phyloP scores from a whole-genome alignment of 257 asterid genomes.

The Paulownia fortunei region DNA sequence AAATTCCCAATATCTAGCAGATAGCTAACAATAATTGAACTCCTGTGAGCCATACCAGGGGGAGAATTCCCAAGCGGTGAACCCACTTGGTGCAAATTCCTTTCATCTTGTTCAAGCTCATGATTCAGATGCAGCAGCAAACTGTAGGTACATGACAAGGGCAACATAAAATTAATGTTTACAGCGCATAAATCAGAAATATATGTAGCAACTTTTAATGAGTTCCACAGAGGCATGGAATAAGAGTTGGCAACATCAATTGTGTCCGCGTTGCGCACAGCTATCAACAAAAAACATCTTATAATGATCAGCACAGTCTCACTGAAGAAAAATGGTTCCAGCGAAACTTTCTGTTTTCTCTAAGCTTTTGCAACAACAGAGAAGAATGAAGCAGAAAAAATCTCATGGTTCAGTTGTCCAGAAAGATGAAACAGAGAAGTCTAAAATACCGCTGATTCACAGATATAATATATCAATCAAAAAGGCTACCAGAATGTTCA shows the following conservation, averaged over 20 bases:
- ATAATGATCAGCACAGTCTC: background rate
- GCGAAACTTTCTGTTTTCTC: background rate
- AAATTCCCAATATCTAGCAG: background rate
- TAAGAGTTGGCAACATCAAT: background rate
- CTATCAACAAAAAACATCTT: background rate
- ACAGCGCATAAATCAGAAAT: background rate
- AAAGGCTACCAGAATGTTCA: background rate
- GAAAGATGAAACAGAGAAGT: background rate
- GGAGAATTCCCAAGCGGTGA: conserved; percentile 64
- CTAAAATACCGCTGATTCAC: background rate
- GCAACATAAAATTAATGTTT: background rate
- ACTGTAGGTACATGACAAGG: conserved; percentile 34
- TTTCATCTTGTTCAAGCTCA: conserved; percentile 67
- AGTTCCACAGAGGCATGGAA: background rate
- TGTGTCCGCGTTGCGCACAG: too few relatives aligned
- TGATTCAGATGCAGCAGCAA: conserved; percentile 50
- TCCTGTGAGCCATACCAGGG: conserved; percentile 46
- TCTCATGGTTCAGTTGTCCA: background rate
- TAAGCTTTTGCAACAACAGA: background rate
- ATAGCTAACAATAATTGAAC: conserved; percentile 16
- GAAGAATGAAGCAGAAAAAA: background rate
- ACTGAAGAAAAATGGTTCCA: background rate
- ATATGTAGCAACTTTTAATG: background rate
- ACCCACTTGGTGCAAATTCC: conserved; percentile 50
- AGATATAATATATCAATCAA: background rate